Evolutionary conservation across 192 early-diverging fungal genomes (phyloP), one percentile per base, ranked within the genome.

Genomic region (Powellomyces hirtus): DNA sequence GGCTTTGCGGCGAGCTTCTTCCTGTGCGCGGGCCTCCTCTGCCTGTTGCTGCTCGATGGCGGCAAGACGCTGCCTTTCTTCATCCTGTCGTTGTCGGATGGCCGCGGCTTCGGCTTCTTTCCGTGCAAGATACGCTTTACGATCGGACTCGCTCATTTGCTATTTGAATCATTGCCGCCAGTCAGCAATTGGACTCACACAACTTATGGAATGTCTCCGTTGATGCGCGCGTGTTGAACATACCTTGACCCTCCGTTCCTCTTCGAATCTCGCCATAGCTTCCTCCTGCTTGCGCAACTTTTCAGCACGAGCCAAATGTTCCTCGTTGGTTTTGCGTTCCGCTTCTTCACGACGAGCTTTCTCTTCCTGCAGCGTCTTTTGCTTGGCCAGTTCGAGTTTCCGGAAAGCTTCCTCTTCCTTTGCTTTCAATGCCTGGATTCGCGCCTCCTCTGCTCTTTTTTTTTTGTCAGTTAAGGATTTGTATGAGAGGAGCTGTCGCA

Each of bases 201-300:
- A n/a, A n/a, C n/a, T n/a, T n/a, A n/a, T n/a, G n/a, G n/a, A n/a
- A n/a, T n/a, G n/a, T n/a, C n/a, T n/a, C n/a, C n/a, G n/a, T n/a
- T n/a, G n/a, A n/a, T n/a, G n/a, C n/a, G n/a, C n/a, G n/a, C n/a
- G n/a, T n/a, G n/a, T n/a, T n/a, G n/a, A n/a, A n/a, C n/a, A 29
- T 51, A 64, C 70, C 70, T 72, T 72, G n/a, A 72, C 27, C 37
- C 38, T 55, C 20, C 70, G 68, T 51, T 78, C 69, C 53, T 72
- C 68, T 53, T 78, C 72, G 38, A 72, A 74, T n/a, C 62, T 16
- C 30, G 36, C 51, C 73, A 69, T 75, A 53, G 73, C 73, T 59
- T 74, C 77, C 35, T 70, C 49, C 51, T 75, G 66, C 35, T 70
- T 66, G 20, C 64, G 33, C 45, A 78, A 49, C 34, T 71, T 70